phyloP scores from a whole-genome alignment of 176 grass and related monocot genomes.

The Carex pumila region DNA sequence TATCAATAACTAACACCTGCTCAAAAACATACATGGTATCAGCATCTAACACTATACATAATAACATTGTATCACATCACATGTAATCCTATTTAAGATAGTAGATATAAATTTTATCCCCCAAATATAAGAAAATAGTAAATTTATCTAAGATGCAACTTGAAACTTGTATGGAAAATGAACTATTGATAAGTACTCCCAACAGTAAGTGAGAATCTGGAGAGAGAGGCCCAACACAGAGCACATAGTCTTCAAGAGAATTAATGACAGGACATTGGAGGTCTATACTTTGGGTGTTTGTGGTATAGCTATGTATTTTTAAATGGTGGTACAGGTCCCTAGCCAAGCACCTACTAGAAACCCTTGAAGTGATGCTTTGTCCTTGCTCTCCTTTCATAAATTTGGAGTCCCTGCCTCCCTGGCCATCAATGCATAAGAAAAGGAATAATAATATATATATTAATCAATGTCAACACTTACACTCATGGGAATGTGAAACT shows the following conservation, averaged over 20 bases:
- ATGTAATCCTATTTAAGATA: no score
- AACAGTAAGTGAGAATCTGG: not conserved
- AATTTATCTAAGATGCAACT: not conserved
- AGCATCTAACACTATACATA: not conserved
- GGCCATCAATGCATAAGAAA: not conserved
- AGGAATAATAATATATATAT: not conserved
- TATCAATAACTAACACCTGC: not conserved
- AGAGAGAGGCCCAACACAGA: not conserved
- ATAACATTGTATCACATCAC: not conserved
- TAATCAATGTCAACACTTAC: constrained; percentile 25
- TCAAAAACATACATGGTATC: not conserved
- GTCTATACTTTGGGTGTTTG: constrained; percentile 13
- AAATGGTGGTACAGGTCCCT: not conserved
- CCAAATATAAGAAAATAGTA: not conserved
- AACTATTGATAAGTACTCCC: not conserved
- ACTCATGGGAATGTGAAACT: constrained; percentile 5
- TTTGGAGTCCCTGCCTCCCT: not conserved
- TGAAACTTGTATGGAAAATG: not conserved
- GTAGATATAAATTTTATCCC: not conserved
- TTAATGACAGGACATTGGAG: constrained; percentile 20
- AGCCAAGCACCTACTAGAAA: constrained; percentile 8
- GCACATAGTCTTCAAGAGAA: constrained; percentile 22
- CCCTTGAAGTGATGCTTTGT: constrained; percentile 20
- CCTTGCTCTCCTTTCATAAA: constrained; percentile 7
- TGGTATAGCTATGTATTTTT: constrained; percentile 11